Base-by-base conservation (phyloP, 495 filamentous ascomycete genomes). In the Xylaria grammica region DNA sequence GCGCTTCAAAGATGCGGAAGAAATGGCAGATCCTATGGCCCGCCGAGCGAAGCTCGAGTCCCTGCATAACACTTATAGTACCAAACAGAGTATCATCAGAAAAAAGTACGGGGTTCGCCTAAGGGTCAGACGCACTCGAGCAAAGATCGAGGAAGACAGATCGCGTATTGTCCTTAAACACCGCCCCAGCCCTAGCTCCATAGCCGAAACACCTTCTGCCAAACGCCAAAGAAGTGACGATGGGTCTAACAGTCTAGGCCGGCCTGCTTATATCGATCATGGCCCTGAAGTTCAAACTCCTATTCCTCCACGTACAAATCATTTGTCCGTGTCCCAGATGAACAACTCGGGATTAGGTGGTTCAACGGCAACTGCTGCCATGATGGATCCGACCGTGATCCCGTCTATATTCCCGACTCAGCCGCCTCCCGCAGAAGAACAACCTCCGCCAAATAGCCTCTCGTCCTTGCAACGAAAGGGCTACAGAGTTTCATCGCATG, bases 71-170 rank as follows among this genome's bases (percentile, higher is more conserved):
- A 74, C 74, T 27, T 82, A 80, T 49, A 79, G 77, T 19, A 82
- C 80, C 3, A 82, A 82, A 58, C 78, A 82, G 48, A 80, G 78
- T 40, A 81, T 78, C 65, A 79, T 82, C 24, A 73, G 79, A 6
- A 81, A 80, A 65, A 82, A 80, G 48, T 84, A 79, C 45, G 80
- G 78, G 22, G 77, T 84, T 2, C 73, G 77, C 7, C 74, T 83
- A n/a, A 74, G 81, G 7, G 74, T 80, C 24, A 65, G 79, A n/a
- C 73, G 78, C 0, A 80, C 77, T 1, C 78, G 74, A 65, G 75
- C 74, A 1, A 77, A 80, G 54, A 81, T 81, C n/a, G 56, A 69
- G 10, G 72, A 75, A 7, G 78, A 82, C 57, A 69, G 68, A 36
- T 72, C 74, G 7, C 76, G 79, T 36, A 67, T 82, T 62, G 78